Evolutionary conservation across 495 filamentous ascomycete species (phyloP), one percentile per base, ranked within the genome.

Genomic region (Penicillium cosmopolitanum): DNA sequence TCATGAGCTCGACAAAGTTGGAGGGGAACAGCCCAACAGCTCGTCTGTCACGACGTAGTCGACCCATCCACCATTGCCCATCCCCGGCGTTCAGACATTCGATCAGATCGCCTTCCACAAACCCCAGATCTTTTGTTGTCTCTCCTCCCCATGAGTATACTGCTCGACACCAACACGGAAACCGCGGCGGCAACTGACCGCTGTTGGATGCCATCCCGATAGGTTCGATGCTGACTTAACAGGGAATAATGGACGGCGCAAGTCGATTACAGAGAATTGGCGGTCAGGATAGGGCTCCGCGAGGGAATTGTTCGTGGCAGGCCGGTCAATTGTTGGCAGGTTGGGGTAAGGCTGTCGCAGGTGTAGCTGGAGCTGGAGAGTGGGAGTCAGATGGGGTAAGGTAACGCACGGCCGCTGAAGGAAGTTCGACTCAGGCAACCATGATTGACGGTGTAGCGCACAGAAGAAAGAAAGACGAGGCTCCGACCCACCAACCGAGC

Each of bases 81-180:
- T 98, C 95, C 53, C 95, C 95, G 3, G 95, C 95, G 73, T 98
- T 98, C 18, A 98, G 81, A 70, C 93, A 96, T 84, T 98, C 95
- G 69, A 98, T 98, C 58, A 98, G 77, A 75, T 98, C 95, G 46
- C 96, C 95, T 72, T 98, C 96, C 60, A 98, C 87, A 73, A 98
- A 98, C 18, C 95, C 95, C 54, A 98, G 81, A 69, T 98, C 95
- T 64, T 87, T 85, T 75, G 94, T 96, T 3, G 90, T 93, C 85
- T 98, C 95, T 81, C 94, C 95, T 68, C 93, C 92, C 90, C 91
- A 98, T 38, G 93, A 97, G 71, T 97, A 98, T 50, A 96, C 85
- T 10, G 95, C 95, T 70, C 90, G 87, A 66, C 90, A 93, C 93
- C 95, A 96, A 77, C 96, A 98, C 40, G 95, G 96, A 71, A 98